Evolutionary conservation across 1,284 basidiomycete species (phyloP).

Genomic region (Sporisorium iseilematis-ciliati): DNA sequence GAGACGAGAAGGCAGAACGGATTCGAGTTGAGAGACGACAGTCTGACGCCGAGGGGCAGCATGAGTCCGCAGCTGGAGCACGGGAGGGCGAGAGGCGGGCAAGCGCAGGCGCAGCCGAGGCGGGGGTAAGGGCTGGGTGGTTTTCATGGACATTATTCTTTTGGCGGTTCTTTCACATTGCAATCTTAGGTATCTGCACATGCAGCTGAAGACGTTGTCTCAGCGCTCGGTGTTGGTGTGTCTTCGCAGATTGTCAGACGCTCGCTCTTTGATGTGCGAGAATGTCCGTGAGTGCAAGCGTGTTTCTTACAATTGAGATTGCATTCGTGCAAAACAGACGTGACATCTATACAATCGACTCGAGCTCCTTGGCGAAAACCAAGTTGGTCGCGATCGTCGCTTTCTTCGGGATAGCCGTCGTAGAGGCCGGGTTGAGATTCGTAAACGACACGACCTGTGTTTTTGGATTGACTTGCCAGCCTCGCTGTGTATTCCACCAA

Average conservation of each 20-base stretch:
- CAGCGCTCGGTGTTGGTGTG: no score
- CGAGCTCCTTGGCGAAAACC: constrained; percentile 68
- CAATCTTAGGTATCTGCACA: no score
- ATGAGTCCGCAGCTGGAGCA: constrained; percentile 3
- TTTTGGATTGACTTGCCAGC: constrained; percentile 70
- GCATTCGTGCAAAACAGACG: not conserved
- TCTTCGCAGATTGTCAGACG: no score
- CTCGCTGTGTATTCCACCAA: no score
- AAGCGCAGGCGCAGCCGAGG: not conserved
- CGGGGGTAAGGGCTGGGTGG: no score
- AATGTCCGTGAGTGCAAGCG: no score
- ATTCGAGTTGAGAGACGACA: constrained; percentile 16
- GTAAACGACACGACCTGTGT: constrained; percentile 68
- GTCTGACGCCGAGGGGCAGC: constrained; percentile 14
- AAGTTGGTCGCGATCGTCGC: constrained; percentile 66
- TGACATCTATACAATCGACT: constrained; percentile 63
- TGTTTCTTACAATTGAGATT: no score
- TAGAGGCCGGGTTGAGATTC: constrained; percentile 30
- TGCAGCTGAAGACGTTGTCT: no score
- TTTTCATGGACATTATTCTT: no score
- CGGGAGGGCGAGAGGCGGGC: not conserved
- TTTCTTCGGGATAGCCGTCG: constrained; percentile 60
- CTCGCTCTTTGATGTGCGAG: no score
- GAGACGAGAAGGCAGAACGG: constrained; percentile 31
- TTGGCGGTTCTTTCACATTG: no score